Base-by-base conservation (phyloP, 2,329 filamentous ascomycete species). In the Elsinoe ampelina region DNA sequence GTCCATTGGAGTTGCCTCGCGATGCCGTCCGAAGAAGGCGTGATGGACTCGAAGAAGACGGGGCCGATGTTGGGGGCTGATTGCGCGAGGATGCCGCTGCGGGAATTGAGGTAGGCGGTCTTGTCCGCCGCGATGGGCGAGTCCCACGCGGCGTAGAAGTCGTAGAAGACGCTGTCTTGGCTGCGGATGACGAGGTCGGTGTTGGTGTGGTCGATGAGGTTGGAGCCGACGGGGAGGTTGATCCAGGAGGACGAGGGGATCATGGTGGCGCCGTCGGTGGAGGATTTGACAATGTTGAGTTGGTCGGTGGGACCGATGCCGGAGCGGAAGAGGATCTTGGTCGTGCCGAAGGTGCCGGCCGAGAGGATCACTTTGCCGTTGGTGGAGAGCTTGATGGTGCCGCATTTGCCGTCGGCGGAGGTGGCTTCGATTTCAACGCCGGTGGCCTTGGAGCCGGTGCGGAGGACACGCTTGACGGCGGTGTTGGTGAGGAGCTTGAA, bases 401-500 rank as follows among this genome's bases (percentile, higher is more conserved):
- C 82, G 26, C 73, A 74, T 61, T 79, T 77, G 7, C 83, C 83
- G 17, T 76, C 78, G 20, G 73, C 67, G 22, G 71, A 68, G 55
- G 72, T 73, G 42, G 78, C 75, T 64, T 83, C 78, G n/a, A 87
- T 77, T 65, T 87, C 81, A 13, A 87, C 77, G 58, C 84, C 85
- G 1, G 82, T 85, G 58, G 84, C 75, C 57, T 78, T 77, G 41
- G 81, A 78, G 2, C 80, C 82, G 13, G 73, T 75, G 11, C 86
- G 82, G 17, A 87, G 71, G 13, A 88, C 77, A 22, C 84, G 78
- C 61, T 79, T 78, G n/a, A 86, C 84, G 45, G 80, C 76, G 2
- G 84, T 86, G 65, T 84, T 81, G 17, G 79, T 79, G 75, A 81
- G 81, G 50, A 89, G 72, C 57, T 80, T 76, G 71, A 89, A 89